Conservation (phyloP, 495 filamentous ascomycete species). For the Penicillium alfredii region DNA sequence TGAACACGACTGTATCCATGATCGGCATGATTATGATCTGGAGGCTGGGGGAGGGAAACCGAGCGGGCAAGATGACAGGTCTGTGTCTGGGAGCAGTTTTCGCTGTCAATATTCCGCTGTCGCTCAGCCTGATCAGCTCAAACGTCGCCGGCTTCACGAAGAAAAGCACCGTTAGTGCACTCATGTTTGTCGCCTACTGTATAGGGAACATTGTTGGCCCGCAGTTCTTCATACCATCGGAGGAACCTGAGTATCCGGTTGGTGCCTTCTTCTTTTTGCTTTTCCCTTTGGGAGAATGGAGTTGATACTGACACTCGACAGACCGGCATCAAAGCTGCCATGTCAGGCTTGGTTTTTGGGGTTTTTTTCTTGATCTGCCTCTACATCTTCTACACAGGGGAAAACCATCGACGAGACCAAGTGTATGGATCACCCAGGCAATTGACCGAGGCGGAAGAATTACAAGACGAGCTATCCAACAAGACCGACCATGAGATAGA, state of each 20-base stretch:
- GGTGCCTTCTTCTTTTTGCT: conserved; percentile 7
- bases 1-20: conserved; percentile 29
- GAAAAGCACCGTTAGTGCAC: conserved; percentile 42
- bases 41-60: conserved; percentile 45
- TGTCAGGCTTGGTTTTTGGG: conserved; percentile 22
- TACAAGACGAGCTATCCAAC: conserved; percentile 26
- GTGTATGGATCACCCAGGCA: conserved; percentile 19
- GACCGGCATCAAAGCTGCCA: conserved; percentile 28
- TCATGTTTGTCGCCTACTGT: conserved; percentile 36
- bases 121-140: conserved; percentile 49
- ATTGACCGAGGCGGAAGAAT: conserved; percentile 20
- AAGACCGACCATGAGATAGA: conserved; percentile 29
- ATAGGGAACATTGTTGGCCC: conserved; percentile 36
- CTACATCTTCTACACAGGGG: conserved; percentile 18
- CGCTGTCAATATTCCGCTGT: conserved; percentile 50
- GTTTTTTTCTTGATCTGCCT: conserved; percentile 23
- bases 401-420: conserved; percentile 23
- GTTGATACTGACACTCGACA: conserved; percentile 1
- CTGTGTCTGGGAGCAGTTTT: conserved; percentile 49
- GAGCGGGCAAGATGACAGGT: conserved; percentile 45
- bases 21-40: conserved; percentile 56
- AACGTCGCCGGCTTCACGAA: conserved; percentile 65
- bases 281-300: too few species aligned
- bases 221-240: conserved; percentile 27
- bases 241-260: conserved; percentile 32